Percentiles rank a stretch among this genome's conserved stretches.
phyloP scores from a whole-genome alignment of 768 basidiomycete species.

The Termitomyces sp. region DNA sequence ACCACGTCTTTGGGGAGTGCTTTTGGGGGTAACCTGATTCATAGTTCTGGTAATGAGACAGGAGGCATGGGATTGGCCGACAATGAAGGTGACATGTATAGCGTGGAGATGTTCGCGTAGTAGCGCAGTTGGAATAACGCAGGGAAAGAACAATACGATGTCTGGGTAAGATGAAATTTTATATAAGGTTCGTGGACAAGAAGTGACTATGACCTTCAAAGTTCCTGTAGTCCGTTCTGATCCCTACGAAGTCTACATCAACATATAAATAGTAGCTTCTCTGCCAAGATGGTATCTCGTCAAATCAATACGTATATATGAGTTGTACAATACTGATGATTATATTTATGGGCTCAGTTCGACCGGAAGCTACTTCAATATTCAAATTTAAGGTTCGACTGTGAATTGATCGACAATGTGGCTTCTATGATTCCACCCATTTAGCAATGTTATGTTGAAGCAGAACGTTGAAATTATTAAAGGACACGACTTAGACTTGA shows the following conservation, averaged over 20 bases:
- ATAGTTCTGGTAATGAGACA: constrained; percentile 7
- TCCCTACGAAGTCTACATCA: background rate
- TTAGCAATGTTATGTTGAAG: background rate
- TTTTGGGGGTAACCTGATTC: constrained; percentile 11
- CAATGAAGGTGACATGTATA: constrained; percentile 31
- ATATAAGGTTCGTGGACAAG: background rate
- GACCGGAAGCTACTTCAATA: background rate
- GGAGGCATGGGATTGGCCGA: constrained; percentile 4
- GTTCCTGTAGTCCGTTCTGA: background rate
- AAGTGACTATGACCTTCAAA: background rate
- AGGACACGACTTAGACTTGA: background rate
- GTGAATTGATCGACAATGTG: background rate
- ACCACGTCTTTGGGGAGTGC: constrained; percentile 15
- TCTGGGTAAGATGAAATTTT: constrained; percentile 34
- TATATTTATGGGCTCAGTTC: background rate
- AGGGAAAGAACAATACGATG: constrained; percentile 75
- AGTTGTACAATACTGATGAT: no score
- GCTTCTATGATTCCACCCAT: background rate
- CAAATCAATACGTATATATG: background rate
- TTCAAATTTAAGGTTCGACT: background rate
- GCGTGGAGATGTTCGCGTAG: constrained; percentile 59
- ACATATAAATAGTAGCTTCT: background rate
- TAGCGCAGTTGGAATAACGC: constrained; percentile 67
- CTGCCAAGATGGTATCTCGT: background rate
- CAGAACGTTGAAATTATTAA: background rate